Evolutionary conservation across 2,329 filamentous ascomycete genomes (phyloP).

Genomic region (Alternaria atra): DNA sequence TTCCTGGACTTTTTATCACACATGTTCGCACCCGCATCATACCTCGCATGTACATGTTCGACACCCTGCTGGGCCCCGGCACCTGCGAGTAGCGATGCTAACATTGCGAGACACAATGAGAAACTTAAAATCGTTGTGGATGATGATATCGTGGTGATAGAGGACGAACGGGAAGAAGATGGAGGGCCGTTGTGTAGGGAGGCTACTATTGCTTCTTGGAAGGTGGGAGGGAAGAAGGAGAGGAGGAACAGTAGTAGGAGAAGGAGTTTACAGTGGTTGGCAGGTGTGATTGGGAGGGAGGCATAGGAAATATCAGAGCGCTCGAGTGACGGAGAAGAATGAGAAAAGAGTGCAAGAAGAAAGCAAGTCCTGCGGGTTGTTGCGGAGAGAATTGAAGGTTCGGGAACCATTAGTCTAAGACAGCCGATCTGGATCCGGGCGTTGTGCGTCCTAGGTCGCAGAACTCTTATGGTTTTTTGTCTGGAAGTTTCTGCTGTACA

Average conservation of each 20-base stretch:
- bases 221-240: constrained; percentile 8
- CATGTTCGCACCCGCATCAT: constrained; percentile 26
- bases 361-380: too few species aligned
- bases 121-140: constrained; percentile 18
- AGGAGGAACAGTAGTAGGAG: constrained; percentile 15
- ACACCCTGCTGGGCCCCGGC: constrained; percentile 6
- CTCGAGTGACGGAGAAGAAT: background rate
- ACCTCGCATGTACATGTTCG: constrained; percentile 22
- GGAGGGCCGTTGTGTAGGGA: constrained; percentile 36
- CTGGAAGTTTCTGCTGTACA: too few species aligned
- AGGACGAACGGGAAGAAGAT: constrained; percentile 20
- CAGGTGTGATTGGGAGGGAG: constrained; percentile 7
- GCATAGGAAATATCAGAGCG: background rate
- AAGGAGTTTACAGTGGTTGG: constrained; percentile 22
- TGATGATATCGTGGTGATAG: constrained; percentile 21
- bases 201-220: constrained; percentile 32
- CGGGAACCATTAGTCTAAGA: too few species aligned
- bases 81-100: background rate
- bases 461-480: too few species aligned
- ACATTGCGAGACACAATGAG: background rate
- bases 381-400: too few species aligned
- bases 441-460: too few species aligned
- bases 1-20: constrained; percentile 24
- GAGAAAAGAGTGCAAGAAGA: background rate
- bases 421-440: too few species aligned